phyloP scores from a whole-genome alignment of 768 basidiomycete genomes.

The Phaffia tasmanica region DNA sequence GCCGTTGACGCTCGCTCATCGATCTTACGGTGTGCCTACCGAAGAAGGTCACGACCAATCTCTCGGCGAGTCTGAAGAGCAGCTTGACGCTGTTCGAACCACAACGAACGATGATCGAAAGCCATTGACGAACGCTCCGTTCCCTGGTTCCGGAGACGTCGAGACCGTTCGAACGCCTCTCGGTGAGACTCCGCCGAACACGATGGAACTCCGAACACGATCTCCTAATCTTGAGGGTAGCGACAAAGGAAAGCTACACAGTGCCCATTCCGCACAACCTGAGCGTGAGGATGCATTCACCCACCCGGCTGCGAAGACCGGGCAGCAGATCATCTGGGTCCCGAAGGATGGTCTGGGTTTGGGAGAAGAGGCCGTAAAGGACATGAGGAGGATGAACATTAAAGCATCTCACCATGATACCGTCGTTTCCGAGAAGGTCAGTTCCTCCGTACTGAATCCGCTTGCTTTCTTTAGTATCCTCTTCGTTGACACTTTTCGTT shows the following conservation, averaged over 20 bases:
- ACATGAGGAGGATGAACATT: conserved; percentile 48
- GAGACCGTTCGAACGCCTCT: not conserved
- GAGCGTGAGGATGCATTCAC: conserved; percentile 49
- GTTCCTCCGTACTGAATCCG: not conserved
- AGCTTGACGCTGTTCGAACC: not conserved
- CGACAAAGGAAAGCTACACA: conserved; percentile 32
- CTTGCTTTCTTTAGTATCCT: not conserved
- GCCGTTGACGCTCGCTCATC: conserved; percentile 67
- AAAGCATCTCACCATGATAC: conserved; percentile 46
- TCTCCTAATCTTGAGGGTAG: conserved; percentile 11
- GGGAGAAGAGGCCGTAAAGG: conserved; percentile 51
- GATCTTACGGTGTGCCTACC: conserved; percentile 44
- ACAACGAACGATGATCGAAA: conserved; percentile 16
- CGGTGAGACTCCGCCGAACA: not conserved
- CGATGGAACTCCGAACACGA: not conserved
- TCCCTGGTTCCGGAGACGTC: conserved; percentile 11
- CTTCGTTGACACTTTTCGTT: not conserved
- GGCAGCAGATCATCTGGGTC: conserved; percentile 73
- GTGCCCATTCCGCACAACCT: not conserved
- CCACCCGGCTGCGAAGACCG: conserved; percentile 62
- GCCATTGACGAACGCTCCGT: conserved; percentile 9
- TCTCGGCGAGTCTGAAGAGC: conserved; percentile 30
- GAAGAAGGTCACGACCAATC: conserved; percentile 32
- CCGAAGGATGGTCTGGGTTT: conserved; percentile 61
- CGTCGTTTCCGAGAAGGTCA: conserved; percentile 32